Percentiles rank a stretch among this genome's conserved stretches.
These are phyloP conservation scores for Protomyces lactucae-debilis DNA, from an alignment of 1,139 yeast species.

Conservation along the genomic window DNA sequence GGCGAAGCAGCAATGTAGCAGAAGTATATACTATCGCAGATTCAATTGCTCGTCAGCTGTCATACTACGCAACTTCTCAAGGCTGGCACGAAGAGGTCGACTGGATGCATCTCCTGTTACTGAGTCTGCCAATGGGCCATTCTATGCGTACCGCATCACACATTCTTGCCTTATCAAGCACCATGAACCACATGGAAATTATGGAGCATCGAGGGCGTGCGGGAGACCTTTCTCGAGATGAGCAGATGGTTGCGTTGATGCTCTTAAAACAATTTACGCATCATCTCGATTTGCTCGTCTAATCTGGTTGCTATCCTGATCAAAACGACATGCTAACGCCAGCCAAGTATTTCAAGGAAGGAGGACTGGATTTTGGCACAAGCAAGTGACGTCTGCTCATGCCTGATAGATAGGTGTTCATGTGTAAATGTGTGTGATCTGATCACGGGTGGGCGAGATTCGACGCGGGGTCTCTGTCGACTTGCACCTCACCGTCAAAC, in stretches of 20 bases:
- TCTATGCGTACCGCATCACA: not conserved
- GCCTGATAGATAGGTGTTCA: not conserved
- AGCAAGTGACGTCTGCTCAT: not conserved
- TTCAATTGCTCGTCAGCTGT: not conserved
- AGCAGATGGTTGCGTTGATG: not conserved
- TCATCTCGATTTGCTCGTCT: not conserved
- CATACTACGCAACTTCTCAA: not conserved
- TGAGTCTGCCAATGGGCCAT: slow-evolving; percentile 4
- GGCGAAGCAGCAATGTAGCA: slow-evolving; percentile 11
- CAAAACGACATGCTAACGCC: not conserved
- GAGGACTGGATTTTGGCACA: slow-evolving; percentile 1
- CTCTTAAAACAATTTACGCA: not conserved
- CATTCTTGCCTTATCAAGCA: not conserved
- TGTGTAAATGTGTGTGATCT: too few species aligned
- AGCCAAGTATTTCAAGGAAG: not conserved
- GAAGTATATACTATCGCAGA: slow-evolving; percentile 1
- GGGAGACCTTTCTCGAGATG: not conserved
- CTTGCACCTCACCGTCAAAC: not conserved
- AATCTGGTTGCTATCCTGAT: slow-evolving; percentile 8
- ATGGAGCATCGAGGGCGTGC: not conserved
- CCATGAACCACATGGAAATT: not conserved
- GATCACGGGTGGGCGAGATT: too few species aligned
- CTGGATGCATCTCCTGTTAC: not conserved
- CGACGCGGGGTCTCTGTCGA: too few species aligned
- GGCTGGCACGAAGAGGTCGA: not conserved